Base-by-base conservation (phyloP, 2,329 filamentous ascomycete species). In the Apiospora malaysiana region DNA sequence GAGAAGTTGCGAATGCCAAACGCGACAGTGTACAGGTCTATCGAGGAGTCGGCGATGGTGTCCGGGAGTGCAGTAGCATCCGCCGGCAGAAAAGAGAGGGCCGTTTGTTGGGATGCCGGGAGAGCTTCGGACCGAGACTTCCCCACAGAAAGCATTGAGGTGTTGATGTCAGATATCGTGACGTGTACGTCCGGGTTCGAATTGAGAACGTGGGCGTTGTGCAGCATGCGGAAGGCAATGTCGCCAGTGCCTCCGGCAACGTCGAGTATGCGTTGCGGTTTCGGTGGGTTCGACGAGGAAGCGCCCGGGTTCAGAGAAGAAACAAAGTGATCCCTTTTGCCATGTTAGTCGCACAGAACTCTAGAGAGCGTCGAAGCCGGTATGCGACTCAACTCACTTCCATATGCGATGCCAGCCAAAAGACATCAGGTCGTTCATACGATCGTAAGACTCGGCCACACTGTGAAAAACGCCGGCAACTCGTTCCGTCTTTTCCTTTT, bases 401-500 rank as follows among this genome's bases (percentile, higher is more conserved):
- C 96, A 99, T 47, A 99, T 85, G 59, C 96, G 93, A 82, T 99
- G 96, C 83, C 97, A 95, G 70, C 96, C 96, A 66, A 99, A 89
- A 9, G 96, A 98, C 96, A 99, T 99, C 76, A 98, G 88, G 82
- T 99, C 96, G 84, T 99, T 99, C 96, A 99, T 99, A 73, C 92
- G 92, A 82, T 99, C 96, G 84, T 99, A 99, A 23, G 93, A 94
- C 73, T 93, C 91, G 75, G 96, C 96, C 51, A 99, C 96, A 75
- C 93, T 98, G 82, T 94, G 95, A 85, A 99, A 99, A 71, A 99
- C 96, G 56, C 89, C 90, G 72, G 93, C 93, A 51, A 98, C 95
- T 87, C 84, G 81, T 75, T 86, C 78, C 63, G 83, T 85, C 83
- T 98, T 98, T 81, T 96, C 87, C 12, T 90, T 86, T 80, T 97